Conservation (phyloP, 768 basidiomycete species). For the Leccinum disarticulatum region DNA sequence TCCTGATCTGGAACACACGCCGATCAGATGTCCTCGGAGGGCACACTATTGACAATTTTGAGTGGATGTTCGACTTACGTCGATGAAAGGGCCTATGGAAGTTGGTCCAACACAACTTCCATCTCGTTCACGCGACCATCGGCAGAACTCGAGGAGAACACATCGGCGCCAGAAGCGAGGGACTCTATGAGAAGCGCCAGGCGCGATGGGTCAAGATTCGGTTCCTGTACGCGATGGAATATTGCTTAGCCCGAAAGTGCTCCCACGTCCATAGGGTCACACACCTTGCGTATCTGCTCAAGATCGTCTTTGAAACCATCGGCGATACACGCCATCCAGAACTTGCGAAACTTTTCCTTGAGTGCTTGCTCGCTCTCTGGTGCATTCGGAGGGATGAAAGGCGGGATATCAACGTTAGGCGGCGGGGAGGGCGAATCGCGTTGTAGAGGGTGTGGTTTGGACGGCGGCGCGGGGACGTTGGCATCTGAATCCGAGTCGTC, state of each 20-base stretch:
- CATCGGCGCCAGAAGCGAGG: constrained; percentile 73
- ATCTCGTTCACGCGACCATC: constrained; percentile 58
- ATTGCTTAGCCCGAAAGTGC: background rate
- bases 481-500: constrained; percentile 3
- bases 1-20: background rate
- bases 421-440: constrained; percentile 30
- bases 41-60: background rate
- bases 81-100: constrained; percentile 5
- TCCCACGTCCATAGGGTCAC: constrained; percentile 7
- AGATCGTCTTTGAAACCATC: constrained; percentile 83
- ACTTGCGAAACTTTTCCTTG: constrained; percentile 71
- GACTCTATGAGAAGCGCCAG: constrained; percentile 80
- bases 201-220: constrained; percentile 64
- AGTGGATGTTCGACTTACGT: background rate
- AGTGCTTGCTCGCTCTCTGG: constrained; percentile 50
- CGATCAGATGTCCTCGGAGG: background rate
- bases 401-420: constrained; percentile 41
- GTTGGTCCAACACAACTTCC: constrained; percentile 62
- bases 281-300: constrained; percentile 79
- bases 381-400: constrained; percentile 51
- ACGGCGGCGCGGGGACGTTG: background rate
- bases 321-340: constrained; percentile 84
- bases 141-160: constrained; percentile 51
- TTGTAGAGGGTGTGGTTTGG: constrained; percentile 5
- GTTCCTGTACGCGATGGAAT: constrained; percentile 43